A percentile compares a stretch with the other conserved stretches of the same genome.
Conservation (phyloP, 2,329 filamentous ascomycete species). For the Drechslerella stenobrocha region DNA sequence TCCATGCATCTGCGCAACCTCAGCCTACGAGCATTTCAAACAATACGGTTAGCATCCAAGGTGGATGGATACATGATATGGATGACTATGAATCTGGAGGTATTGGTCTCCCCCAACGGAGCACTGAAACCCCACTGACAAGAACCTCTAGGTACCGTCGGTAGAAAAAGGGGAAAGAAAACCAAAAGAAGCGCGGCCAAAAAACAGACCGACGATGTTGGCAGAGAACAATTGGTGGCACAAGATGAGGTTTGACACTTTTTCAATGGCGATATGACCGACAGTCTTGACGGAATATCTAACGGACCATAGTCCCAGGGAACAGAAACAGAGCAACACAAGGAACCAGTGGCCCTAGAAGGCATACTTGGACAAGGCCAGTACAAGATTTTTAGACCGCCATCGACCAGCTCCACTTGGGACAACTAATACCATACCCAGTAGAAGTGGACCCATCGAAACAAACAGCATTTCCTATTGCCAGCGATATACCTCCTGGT, state of each 20-base stretch:
- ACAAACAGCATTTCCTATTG: neutral
- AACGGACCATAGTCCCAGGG: constrained; percentile 12
- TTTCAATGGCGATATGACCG: neutral
- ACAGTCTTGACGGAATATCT: neutral
- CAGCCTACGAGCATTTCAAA: neutral
- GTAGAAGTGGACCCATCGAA: neutral
- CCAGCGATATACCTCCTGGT: neutral
- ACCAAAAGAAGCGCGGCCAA: constrained; percentile 16
- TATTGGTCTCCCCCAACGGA: neutral
- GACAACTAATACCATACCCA: neutral
- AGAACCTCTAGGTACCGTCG: constrained; percentile 28
- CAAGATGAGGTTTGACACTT: constrained; percentile 27
- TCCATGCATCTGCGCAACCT: neutral
- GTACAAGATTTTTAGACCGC: neutral
- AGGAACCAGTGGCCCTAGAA: neutral
- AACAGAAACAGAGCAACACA: constrained; percentile 6
- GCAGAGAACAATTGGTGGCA: constrained; percentile 10
- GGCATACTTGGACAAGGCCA: constrained; percentile 7
- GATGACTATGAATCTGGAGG: constrained; percentile 47
- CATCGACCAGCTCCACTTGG: neutral
- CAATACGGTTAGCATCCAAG: neutral
- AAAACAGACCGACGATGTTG: constrained; percentile 14
- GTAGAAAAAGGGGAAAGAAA: constrained; percentile 43
- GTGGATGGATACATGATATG: constrained; percentile 43
- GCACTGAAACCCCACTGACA: constrained; percentile 8